Conservation (phyloP, 148 eudicot species). For the Suaeda aralocaspica region DNA sequence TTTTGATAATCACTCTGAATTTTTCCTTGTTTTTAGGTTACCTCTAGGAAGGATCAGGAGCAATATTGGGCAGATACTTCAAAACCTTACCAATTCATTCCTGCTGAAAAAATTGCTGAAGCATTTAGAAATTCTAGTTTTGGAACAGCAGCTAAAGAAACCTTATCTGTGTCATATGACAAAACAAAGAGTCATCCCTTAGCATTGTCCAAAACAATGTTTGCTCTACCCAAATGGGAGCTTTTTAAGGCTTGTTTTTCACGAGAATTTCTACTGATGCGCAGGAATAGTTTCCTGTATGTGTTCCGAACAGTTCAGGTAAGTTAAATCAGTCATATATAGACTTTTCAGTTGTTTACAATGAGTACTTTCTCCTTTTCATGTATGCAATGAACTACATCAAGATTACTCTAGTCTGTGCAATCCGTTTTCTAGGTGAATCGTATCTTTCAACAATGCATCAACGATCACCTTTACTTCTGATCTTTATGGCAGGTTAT, state of each 20-base stretch:
- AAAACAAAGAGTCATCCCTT: conserved; percentile 49
- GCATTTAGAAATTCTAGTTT: conserved; percentile 58
- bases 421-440: not conserved
- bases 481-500: conserved; percentile 45
- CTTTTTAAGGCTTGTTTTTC: conserved; percentile 62
- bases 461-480: not conserved
- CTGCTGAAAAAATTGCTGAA: conserved; percentile 64
- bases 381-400: not conserved
- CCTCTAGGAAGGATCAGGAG: conserved; percentile 82
- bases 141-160: conserved; percentile 44
- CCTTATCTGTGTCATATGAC: conserved; percentile 50
- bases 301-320: conserved; percentile 79
- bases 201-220: conserved; percentile 50
- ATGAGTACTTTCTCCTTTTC: not conserved
- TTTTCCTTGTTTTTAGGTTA: conserved; percentile 47
- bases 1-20: not conserved
- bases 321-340: conserved; percentile 9
- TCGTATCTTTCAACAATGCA: not conserved
- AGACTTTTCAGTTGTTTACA: not conserved
- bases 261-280: conserved; percentile 66
- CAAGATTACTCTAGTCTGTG: not conserved
- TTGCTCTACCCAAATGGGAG: conserved; percentile 55
- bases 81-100: conserved; percentile 58
- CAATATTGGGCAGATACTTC: conserved; percentile 88
- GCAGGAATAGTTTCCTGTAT: conserved; percentile 69